Conservation (phyloP, 352 stramenopile species). For the Phytophthora citricola region DNA sequence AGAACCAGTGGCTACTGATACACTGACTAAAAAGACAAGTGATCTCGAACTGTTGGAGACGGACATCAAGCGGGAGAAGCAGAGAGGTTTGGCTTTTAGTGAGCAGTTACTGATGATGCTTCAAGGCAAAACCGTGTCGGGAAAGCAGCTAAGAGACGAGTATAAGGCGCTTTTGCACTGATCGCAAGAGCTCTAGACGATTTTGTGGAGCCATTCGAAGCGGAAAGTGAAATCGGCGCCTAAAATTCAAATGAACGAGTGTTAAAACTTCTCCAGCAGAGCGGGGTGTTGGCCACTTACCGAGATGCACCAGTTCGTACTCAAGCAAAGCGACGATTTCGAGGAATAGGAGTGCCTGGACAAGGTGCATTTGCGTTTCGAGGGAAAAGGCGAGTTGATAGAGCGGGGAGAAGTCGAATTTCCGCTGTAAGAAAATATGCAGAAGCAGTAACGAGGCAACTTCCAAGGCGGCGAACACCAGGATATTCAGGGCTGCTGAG, state of each 20-base stretch:
- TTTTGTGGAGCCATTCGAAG: conserved; percentile 6
- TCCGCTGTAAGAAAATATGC: conserved; percentile 29
- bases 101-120: conserved; percentile 64
- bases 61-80: conserved; percentile 64
- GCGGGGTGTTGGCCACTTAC: not conserved
- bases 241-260: not conserved
- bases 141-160: conserved; percentile 55
- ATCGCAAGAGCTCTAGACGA: conserved; percentile 5
- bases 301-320: conserved; percentile 14
- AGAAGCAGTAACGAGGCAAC: conserved; percentile 28
- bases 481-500: conserved; percentile 6
- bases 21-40: conserved; percentile 13
- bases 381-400: conserved; percentile 51
- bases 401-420: conserved; percentile 38
- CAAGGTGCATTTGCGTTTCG: conserved; percentile 28
- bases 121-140: conserved; percentile 62
- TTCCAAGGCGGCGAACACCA: conserved; percentile 38
- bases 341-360: conserved; percentile 11
- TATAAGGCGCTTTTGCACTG: conserved; percentile 37
- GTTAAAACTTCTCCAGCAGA: not conserved
- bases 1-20: not conserved
- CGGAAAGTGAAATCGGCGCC: conserved; percentile 10
- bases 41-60: conserved; percentile 47
- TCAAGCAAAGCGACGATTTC: conserved; percentile 10
- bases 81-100: conserved; percentile 50